Base-by-base conservation (phyloP, 139 green algal species). In the Tetraselmis chui region DNA sequence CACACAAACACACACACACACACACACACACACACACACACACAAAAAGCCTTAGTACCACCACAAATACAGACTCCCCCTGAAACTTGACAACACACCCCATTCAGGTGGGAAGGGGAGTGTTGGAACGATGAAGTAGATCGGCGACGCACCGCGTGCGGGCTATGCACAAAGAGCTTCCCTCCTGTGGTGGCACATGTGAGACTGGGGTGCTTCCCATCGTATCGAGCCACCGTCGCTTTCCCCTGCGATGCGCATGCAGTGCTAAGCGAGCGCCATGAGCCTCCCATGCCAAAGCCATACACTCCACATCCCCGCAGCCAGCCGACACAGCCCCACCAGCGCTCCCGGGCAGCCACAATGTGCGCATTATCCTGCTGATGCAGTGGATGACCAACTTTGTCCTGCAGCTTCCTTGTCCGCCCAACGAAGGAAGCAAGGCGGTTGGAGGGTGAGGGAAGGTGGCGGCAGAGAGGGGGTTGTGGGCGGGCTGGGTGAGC, bases 101-200 rank as follows among this genome's bases (percentile, higher is more conserved):
- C n/a, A n/a, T n/a, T 67, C 45, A 5, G 45, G 45, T 67, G 45
- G 45, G 45, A 18, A 18, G 45, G 45, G 45, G 45, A 18, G 45
- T 5, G 45, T 5, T 5, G 45, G 45, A 18, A 18, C 11, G 45
- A n/a, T n/a, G n/a, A n/a, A n/a, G n/a, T n/a, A n/a, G n/a, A n/a
- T n/a, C 11, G 45, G 23, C 25, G 31, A 59, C 76, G 89, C 77
- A 29, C 77, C 22, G 91, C 83, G 75, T 93, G 91, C 0, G 92
- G 92, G 81, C 87, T 92, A 84, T 93, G 90, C 32, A 95, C 75
- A 67, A 94, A 92, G 22, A 94, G 83, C 79, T 94, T 94, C 45
- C 92, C 92, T 1, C 85, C 92, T 23, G 82, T 59, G n/a, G 90
- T 94, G 2, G 86, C 91, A 59, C 83, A 89, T 0, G 88, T 90